Evolutionary conservation across 129 eudicot species (phyloP).

Genomic region (Ambrosia trifida): DNA sequence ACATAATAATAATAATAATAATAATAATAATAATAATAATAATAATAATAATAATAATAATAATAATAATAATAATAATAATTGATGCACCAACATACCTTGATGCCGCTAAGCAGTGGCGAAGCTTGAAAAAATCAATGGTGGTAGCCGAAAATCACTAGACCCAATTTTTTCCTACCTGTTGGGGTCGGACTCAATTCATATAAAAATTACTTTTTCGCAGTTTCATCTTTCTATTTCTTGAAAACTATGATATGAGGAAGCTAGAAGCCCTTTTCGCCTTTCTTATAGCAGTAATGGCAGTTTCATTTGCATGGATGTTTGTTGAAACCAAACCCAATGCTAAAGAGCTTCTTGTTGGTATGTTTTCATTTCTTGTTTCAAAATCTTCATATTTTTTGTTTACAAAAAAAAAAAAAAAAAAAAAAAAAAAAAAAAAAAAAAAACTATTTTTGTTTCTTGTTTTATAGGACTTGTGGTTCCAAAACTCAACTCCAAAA

Average conservation of each 20-base stretch:
- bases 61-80: too few relatives aligned
- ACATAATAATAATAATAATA: too few relatives aligned
- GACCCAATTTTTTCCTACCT: too few relatives aligned
- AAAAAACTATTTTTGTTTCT: slow-evolving; percentile 3
- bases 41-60: too few relatives aligned
- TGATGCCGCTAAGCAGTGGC: too few relatives aligned
- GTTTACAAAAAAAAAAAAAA: neutral
- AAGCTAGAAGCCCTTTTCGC: slow-evolving; percentile 95
- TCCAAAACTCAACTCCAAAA: slow-evolving; percentile 85
- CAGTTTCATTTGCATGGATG: slow-evolving; percentile 95
- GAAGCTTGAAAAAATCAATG: too few relatives aligned
- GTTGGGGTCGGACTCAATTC: too few relatives aligned
- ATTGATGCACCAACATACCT: too few relatives aligned
- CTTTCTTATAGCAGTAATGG: slow-evolving; percentile 83
- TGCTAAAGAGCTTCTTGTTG: slow-evolving; percentile 75
- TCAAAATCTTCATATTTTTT: neutral
- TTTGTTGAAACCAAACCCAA: slow-evolving; percentile 89
- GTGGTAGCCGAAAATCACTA: too few relatives aligned
- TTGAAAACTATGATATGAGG: slow-evolving; percentile 92
- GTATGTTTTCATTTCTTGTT: slow-evolving; percentile 34
- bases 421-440: too few relatives aligned
- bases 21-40: too few relatives aligned
- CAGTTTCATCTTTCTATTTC: slow-evolving; percentile 90
- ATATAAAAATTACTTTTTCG: too few relatives aligned
- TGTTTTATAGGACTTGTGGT: slow-evolving; percentile 60